Base-by-base conservation (phyloP, 2,329 filamentous ascomycete genomes). In the Claviceps sp. region DNA sequence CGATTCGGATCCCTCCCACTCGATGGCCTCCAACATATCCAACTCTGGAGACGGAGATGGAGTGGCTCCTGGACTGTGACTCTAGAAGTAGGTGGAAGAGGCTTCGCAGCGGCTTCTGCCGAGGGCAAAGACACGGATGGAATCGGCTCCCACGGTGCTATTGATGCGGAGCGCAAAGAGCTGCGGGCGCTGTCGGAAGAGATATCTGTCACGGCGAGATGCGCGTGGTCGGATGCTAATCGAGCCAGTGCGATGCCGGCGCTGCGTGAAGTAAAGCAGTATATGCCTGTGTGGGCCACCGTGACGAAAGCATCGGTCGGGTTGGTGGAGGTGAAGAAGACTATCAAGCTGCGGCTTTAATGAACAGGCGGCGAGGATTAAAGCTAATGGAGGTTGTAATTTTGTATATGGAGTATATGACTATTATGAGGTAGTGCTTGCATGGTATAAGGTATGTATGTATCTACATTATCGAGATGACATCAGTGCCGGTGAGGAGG, bases 211-310 rank as follows among this genome's bases (percentile, higher is more conserved):
- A 76, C 71, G 38, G 81, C 90, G 1, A 75, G 84, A 16, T 97
- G 93, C 67, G 72, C 87, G 37, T 97, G 90, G 89, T 89, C 85
- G 60, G 93, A 98, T 69, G 82, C 80, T 45, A 96, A 96, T 61
- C 70, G 72, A 39, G 67, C 69, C 2, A 84, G 80, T 3, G 74
- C 75, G 1, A 89, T 97, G 47, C 90, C 91, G 0, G 90, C 90
- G 1, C 77, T 91, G 50, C 85, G 93, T 59, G 90, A 97, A 68
- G 74, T 87, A 48, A 72, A 78, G 58, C 77, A 82, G 64, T 96
- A 82, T 68, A 76, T 82, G 58, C 93, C 93, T 0, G 71, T 74
- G 4, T 98, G 93, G 93, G 81, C 82, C 6, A 82, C 84, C 10
- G 73, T 89, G 30, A 82, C 82, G 4, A 96, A 95, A 70, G 69